phyloP scores from a whole-genome alignment of 768 basidiomycete genomes.

The Leccinellum rugosiceps region DNA sequence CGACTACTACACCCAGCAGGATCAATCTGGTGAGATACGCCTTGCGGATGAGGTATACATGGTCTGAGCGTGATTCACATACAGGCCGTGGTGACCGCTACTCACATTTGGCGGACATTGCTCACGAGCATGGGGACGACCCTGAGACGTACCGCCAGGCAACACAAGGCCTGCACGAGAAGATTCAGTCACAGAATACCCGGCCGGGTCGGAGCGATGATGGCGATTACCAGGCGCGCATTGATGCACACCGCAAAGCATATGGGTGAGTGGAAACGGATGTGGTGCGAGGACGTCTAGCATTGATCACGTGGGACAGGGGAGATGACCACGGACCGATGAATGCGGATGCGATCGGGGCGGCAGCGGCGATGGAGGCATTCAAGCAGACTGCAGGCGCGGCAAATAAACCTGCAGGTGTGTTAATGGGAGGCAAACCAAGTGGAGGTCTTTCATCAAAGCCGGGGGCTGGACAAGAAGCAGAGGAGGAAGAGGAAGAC shows the following conservation, averaged over 20 bases:
- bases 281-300: background rate
- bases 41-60: background rate
- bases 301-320: constrained; percentile 4
- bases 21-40: constrained; percentile 2
- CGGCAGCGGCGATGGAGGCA: constrained; percentile 31
- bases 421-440: constrained; percentile 6
- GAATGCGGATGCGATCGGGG: constrained; percentile 25
- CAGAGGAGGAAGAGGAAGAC: constrained; percentile 7
- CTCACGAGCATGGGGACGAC: constrained; percentile 15
- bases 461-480: background rate
- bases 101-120: constrained; percentile 13
- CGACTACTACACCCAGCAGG: constrained; percentile 16
- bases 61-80: constrained; percentile 1
- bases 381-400: constrained; percentile 24
- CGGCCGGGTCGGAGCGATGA: background rate
- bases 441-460: constrained; percentile 1
- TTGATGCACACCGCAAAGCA: constrained; percentile 30
- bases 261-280: constrained; percentile 24
- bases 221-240: constrained; percentile 16
- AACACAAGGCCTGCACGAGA: constrained; percentile 23
- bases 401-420: constrained; percentile 17
- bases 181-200: constrained; percentile 15
- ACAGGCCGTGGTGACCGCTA: constrained; percentile 23
- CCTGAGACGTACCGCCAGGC: constrained; percentile 19
- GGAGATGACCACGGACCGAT: constrained; percentile 24